Percentiles rank a stretch among this genome's conserved stretches.
Evolutionary conservation across 2,329 filamentous ascomycete species (phyloP).

Genomic region (Tolypocladium endophyticum): DNA sequence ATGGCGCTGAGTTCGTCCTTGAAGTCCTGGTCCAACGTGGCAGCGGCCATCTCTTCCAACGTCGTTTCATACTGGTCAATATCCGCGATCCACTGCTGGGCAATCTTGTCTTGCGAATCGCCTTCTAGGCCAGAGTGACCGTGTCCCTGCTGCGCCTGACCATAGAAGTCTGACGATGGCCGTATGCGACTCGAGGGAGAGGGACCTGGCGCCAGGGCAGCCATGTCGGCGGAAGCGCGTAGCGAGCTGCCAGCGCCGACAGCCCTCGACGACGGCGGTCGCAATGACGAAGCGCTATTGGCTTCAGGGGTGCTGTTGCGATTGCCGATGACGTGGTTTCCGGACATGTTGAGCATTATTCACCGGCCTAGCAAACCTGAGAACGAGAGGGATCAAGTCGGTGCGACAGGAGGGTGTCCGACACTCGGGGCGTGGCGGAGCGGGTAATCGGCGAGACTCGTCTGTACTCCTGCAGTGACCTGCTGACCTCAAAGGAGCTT

Average conservation of each 20-base stretch:
- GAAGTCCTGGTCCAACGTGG: slow-evolving; percentile 98
- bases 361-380: slow-evolving; percentile 3
- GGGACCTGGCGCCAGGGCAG: slow-evolving; percentile 60
- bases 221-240: slow-evolving; percentile 93
- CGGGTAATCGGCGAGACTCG: slow-evolving; percentile 4
- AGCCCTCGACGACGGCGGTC: slow-evolving; percentile 69
- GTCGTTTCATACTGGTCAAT: slow-evolving; percentile 99
- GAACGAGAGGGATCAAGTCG: slow-evolving; percentile 1
- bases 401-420: background rate
- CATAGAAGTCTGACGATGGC: slow-evolving; percentile 91
- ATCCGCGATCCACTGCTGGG: slow-evolving; percentile 97
- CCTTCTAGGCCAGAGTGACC: slow-evolving; percentile 57
- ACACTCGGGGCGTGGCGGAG: background rate
- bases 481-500: slow-evolving; percentile 71
- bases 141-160: slow-evolving; percentile 59
- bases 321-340: slow-evolving; percentile 64
- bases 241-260: slow-evolving; percentile 75
- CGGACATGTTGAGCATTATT: slow-evolving; percentile 53
- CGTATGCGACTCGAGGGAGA: slow-evolving; percentile 69
- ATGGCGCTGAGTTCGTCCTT: slow-evolving; percentile 98
- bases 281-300: slow-evolving; percentile 68
- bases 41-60: slow-evolving; percentile 95
- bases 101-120: slow-evolving; percentile 84
- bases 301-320: slow-evolving; percentile 96
- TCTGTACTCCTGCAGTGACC: slow-evolving; percentile 64